Percentiles rank a stretch among this genome's conserved stretches.
Evolutionary conservation across 1,284 basidiomycete species (phyloP).

Genomic region (Ustilago shanxiensis): DNA sequence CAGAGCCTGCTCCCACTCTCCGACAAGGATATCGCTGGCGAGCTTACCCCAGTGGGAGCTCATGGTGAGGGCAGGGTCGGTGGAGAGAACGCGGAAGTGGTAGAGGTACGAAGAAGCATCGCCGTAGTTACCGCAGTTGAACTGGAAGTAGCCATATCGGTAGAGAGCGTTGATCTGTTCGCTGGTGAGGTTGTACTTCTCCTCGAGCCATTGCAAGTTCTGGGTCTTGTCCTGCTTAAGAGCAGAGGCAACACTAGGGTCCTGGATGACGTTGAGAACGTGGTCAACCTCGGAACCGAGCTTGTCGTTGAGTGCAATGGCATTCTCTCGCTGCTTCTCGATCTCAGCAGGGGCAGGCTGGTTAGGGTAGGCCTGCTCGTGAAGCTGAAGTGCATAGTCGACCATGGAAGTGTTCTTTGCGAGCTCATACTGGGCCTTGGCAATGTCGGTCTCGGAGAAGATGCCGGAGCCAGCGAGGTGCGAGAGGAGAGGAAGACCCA

Average conservation of each 20-base stretch:
- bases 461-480: slow-evolving; percentile 79
- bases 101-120: slow-evolving; percentile 97
- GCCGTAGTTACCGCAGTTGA: slow-evolving; percentile 94
- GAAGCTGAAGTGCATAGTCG: slow-evolving; percentile 76
- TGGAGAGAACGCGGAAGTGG: slow-evolving; percentile 97
- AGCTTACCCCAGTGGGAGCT: slow-evolving; percentile 99
- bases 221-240: slow-evolving; percentile 95
- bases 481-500: slow-evolving; percentile 89
- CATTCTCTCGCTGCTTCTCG: slow-evolving; percentile 73
- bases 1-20: slow-evolving; percentile 92
- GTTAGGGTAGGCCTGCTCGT: slow-evolving; percentile 81
- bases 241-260: slow-evolving; percentile 85
- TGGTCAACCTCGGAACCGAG: slow-evolving; percentile 89
- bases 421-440: slow-evolving; percentile 92
- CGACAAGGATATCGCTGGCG: slow-evolving; percentile 92
- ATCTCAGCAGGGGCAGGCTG: slow-evolving; percentile 70
- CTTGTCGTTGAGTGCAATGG: slow-evolving; percentile 84
- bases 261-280: slow-evolving; percentile 94
- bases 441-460: slow-evolving; percentile 82
- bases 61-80: slow-evolving; percentile 88
- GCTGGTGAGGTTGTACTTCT: slow-evolving; percentile 91
- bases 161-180: slow-evolving; percentile 97
- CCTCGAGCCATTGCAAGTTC: slow-evolving; percentile 92
- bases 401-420: slow-evolving; percentile 80
- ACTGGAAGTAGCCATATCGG: slow-evolving; percentile 98